A percentile compares a stretch with the other conserved stretches of the same genome.
Conservation (phyloP, 2,329 filamentous ascomycete species). For the Microdochium bolleyi region DNA sequence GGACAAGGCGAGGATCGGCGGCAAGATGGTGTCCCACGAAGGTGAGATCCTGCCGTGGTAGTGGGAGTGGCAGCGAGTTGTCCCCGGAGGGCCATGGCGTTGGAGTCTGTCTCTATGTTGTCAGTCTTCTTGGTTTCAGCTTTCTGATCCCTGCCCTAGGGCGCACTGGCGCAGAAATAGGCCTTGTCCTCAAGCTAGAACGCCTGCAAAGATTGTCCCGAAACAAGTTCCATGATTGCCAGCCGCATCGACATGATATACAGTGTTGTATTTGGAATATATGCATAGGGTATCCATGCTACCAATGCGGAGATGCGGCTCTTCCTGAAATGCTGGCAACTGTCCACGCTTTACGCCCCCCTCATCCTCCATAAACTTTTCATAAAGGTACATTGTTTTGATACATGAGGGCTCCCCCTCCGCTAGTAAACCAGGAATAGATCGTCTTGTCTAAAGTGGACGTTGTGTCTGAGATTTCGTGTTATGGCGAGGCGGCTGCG, state of each 20-base stretch:
- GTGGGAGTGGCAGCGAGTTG: too few relatives aligned
- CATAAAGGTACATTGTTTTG: background rate
- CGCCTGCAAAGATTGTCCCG: too few relatives aligned
- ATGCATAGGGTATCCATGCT: background rate
- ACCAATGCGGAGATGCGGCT: too few relatives aligned
- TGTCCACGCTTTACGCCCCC: too few relatives aligned
- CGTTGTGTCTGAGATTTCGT: background rate
- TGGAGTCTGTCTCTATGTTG: too few relatives aligned
- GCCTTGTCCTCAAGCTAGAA: too few relatives aligned
- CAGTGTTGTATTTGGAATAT: background rate
- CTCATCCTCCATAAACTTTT: background rate
- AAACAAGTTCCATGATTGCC: too few relatives aligned
- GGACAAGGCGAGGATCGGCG: conserved; percentile 9
- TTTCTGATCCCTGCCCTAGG: too few relatives aligned
- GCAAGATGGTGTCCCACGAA: conserved; percentile 4
- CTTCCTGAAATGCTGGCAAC: too few relatives aligned
- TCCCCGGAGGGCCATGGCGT: too few relatives aligned
- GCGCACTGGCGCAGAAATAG: too few relatives aligned
- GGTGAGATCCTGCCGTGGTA: conserved; percentile 1
- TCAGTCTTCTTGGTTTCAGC: too few relatives aligned
- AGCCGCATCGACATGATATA: background rate
- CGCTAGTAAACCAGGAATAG: background rate
- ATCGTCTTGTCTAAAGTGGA: background rate
- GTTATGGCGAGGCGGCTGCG: background rate
- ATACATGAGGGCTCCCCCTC: background rate